Evolutionary conservation across 495 filamentous ascomycete genomes (phyloP), one percentile per base, ranked within the genome.

Genomic region (Aspergillus cristatus): DNA sequence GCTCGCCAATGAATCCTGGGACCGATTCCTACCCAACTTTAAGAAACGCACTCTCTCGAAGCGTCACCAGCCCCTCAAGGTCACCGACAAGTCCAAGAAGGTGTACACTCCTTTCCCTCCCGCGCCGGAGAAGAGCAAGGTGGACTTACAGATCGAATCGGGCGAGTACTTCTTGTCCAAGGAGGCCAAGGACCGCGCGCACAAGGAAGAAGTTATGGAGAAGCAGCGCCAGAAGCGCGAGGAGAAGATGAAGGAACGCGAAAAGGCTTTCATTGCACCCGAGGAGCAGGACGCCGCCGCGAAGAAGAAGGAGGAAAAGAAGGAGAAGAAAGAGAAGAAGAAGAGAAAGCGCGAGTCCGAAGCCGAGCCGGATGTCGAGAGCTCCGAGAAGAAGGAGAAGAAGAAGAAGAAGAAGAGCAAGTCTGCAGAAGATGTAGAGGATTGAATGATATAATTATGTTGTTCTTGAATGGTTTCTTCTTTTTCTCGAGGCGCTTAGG

Each of bases 131-230:
- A 88, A 89, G 76, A 94, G 87, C 75, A 99, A 97, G 77, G 75
- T 99, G 43, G 91, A 99, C 60, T 64, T 91, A 57, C 90, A 97
- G 73, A 91, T 97, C 65, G 91, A 99, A 74, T 88, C 76, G 49
- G 93, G 93, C 55, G 91, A 97, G 67, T 97, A 91, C 65, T 96
- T 97, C 66, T 63, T 97, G 53, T 76, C 78, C 37, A 93, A 93
- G 71, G 78, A 91, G 53, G 87, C 84, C 34, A 93, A 88, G 71
- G 86, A 93, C 45, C 72, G 90, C 35, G 84, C 75, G 37, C 78
- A 70, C 36, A 80, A 81, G 62, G 83, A 90, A 46, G 79, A 83
- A 48, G 67, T 84, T 37, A 72, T 85, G 48, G 86, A 89, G 63
- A 77, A 78, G 51, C 82, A 90, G 66, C 80, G 78, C 55, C 65